Evolutionary conservation across 2,329 filamentous ascomycete genomes (phyloP), one percentile per base, ranked within the genome.

Genomic region (Ophiostoma perfectum): DNA sequence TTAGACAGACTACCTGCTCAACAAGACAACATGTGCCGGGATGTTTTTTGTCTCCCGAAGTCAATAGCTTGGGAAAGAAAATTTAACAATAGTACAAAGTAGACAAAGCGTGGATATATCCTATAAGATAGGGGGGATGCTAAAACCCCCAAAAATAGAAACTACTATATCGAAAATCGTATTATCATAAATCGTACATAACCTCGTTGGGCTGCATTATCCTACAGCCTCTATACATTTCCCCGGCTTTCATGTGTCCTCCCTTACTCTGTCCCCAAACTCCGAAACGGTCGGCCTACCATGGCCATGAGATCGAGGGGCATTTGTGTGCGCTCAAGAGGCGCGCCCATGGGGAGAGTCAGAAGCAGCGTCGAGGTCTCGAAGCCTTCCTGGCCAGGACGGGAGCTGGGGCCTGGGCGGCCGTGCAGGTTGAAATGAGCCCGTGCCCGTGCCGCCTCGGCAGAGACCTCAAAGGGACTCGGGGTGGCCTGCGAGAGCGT

Each of bases 201-300:
- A 47, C n/a, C 12, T 47, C 27, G 27, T 14, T 16, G 4, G 12
- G n/a, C 45, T 47, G 45, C 45, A 47, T 12, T 16, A 0, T 47
- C 12, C 45, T 47, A 16, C 12, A 47, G 12, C 12, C n/a, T 3
- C 14, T 16, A 8, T 45, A 45, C 12, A 14, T 47, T 5, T 12
- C 27, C 27, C 27, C 27, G 27, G 27, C 27, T 27, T 27, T 12
- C n/a, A 36, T 58, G 16, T 27, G 49, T n/a, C 36, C 62, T 42
- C 8, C 39, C 16, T 41, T 16, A 2, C n/a, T 45, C 62, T 27
- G 49, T 2, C 5, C 16, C 39, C 16, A 69, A 62, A 39, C 55
- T 64, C 41, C 68, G 49, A 36, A 72, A 73, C 1, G 72, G 72
- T 27, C 67, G 69, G 49, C 70, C 70, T 11, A 73, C 44, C 70